A percentile compares a stretch with the other conserved stretches of the same genome.
phyloP scores from a whole-genome alignment of 352 stramenopile species.

The Phytophthora macrochlamydospora region DNA sequence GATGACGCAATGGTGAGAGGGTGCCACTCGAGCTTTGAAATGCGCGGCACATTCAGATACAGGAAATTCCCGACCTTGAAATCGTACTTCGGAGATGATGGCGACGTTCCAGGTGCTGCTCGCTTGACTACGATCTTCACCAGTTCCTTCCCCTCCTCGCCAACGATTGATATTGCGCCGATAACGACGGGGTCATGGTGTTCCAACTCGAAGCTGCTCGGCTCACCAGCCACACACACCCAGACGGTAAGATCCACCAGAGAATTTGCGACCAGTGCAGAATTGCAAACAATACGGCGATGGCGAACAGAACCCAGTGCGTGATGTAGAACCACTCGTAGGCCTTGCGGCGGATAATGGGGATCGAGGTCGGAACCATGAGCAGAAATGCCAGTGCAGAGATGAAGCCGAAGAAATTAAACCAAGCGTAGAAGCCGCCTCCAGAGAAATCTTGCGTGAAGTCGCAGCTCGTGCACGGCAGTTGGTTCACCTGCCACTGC shows the following conservation, averaged over 20 bases:
- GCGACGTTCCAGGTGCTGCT: slow-evolving; percentile 38
- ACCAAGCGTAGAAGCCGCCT: slow-evolving; percentile 63
- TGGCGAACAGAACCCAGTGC: slow-evolving; percentile 61
- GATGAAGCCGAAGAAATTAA: slow-evolving; percentile 63
- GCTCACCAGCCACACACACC: slow-evolving; percentile 61
- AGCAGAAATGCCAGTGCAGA: slow-evolving; percentile 52
- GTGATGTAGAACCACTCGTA: slow-evolving; percentile 70
- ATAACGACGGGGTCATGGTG: slow-evolving; percentile 43
- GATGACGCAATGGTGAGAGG: slow-evolving; percentile 62
- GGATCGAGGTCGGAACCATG: slow-evolving; percentile 62
- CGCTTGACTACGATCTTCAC: slow-evolving; percentile 57
- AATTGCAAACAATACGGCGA: slow-evolving; percentile 59
- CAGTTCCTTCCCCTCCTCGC: slow-evolving; percentile 36
- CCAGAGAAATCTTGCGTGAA: slow-evolving; percentile 44
- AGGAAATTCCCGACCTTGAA: slow-evolving; percentile 64
- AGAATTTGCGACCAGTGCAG: slow-evolving; percentile 67
- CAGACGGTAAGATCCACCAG: slow-evolving; percentile 58
- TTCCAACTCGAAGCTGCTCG: slow-evolving; percentile 54
- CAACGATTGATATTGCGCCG: slow-evolving; percentile 38
- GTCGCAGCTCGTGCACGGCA: slow-evolving; percentile 58
- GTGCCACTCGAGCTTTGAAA: slow-evolving; percentile 68
- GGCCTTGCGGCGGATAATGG: slow-evolving; percentile 53
- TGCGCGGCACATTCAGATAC: slow-evolving; percentile 55
- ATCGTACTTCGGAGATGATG: slow-evolving; percentile 34
- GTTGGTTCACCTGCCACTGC: slow-evolving; percentile 47